Evolutionary conservation across 805 yeast species (phyloP), one percentile per base, ranked within the genome.

Genomic region (Lipomyces sp.): DNA sequence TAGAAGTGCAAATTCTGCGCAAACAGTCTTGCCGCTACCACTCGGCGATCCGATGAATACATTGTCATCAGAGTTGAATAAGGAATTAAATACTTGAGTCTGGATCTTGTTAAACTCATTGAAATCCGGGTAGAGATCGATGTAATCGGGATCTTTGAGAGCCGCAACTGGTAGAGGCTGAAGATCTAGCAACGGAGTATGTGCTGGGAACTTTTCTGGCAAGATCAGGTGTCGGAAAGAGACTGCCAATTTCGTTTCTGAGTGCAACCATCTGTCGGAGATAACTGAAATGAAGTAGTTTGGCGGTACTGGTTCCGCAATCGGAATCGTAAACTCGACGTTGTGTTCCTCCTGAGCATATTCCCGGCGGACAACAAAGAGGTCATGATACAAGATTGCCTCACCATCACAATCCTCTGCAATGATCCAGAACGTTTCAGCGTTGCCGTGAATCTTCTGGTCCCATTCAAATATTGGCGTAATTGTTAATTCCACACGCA

Each of bases 331-430:
- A 70, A 92, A 86, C 45, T 88, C 92, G 1, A 92, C 58, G 30
- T 82, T 72, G 69, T 87, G 88, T 34, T 85, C 87, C 35, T 83
- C 79, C 11, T 81, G 78, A n/a, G 86, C 79, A 59, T 84, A 81
- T 15, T 82, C 79, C 62, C 81, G 80, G 33, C 80, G 78, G 15
- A 93, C 82, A 0, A 83, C 70, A 53, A 93, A 78, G 2, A 79
- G 74, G 62, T 89, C 92, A 39, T 78, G 69, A 73, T 81, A 86
- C n/a, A 94, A 78, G 24, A 93, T 82, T 62, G 80, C 82, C 65
- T 90, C 94, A 3, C 97, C 96, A 74, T 90, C 89, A 59, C 90
- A 83, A 73, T 93, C 97, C 74, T 92, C 97, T 1, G 92, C 90
- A 2, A 91, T 62, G 2, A 95, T 67, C 37, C 87, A 76, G 72